Percentiles rank a stretch among this genome's conserved stretches.
These are phyloP conservation scores for Fusarium clavum DNA, from an alignment of 2,329 filamentous ascomycete genomes.

Conservation along the genomic window DNA sequence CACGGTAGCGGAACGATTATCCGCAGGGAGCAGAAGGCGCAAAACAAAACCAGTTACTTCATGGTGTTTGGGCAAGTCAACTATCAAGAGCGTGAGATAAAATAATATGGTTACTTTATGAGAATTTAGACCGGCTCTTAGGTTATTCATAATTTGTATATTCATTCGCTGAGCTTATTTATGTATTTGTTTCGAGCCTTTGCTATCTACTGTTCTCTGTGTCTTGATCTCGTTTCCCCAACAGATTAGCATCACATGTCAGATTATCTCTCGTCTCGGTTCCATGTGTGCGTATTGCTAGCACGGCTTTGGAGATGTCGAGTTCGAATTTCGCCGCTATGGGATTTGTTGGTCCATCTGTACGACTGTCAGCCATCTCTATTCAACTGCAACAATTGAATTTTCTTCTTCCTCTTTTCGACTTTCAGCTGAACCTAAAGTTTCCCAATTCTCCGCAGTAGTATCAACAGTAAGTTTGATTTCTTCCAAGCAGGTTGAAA, in stretches of 20 bases:
- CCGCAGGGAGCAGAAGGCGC: background rate
- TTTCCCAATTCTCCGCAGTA: background rate
- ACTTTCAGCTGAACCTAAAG: background rate
- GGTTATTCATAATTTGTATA: background rate
- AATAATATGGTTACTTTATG: background rate
- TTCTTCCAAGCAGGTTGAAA: background rate
- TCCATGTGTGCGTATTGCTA: slow-evolving; percentile 39
- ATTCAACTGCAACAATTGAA: background rate
- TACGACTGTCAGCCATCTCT: background rate
- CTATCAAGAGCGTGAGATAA: background rate
- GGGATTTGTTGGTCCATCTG: slow-evolving; percentile 48
- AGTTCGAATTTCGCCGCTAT: slow-evolving; percentile 38
- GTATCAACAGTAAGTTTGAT: background rate
- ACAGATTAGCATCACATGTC: background rate
- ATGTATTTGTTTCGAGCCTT: background rate
- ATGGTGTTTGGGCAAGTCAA: background rate
- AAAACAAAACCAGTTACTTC: background rate
- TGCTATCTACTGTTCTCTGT: background rate
- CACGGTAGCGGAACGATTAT: background rate
- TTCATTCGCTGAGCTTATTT: background rate
- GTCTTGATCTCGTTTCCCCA: background rate
- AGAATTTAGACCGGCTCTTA: background rate
- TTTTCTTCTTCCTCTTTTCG: slow-evolving; percentile 2
- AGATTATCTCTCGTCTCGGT: slow-evolving; percentile 25
- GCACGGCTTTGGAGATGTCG: slow-evolving; percentile 29